Evolutionary conservation across 306 rosid species (phyloP).

Genomic region (Quercus ilex): DNA sequence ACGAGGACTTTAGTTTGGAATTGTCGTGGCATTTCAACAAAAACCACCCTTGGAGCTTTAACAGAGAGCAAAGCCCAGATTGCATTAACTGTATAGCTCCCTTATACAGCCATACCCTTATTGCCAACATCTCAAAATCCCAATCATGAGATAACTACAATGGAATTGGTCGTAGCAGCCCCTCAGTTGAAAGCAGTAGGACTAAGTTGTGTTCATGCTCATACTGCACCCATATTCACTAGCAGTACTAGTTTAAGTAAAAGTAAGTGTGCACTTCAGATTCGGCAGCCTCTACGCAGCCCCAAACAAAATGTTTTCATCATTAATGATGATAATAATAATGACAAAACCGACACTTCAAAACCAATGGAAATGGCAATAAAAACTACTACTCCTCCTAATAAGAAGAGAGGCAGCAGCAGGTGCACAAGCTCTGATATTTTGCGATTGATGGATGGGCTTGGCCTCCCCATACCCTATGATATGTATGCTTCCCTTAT

Average conservation of each 20-base stretch:
- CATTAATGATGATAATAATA: not conserved
- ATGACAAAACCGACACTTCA: not conserved
- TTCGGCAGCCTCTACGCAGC: conserved; percentile 14
- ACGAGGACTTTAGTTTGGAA: too few species aligned
- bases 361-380: conserved; percentile 8
- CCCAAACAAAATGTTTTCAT: conserved; percentile 14
- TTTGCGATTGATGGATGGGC: conserved; percentile 45
- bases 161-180: not conserved
- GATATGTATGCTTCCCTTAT: conserved; percentile 44
- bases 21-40: too few species aligned
- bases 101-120: too few species aligned
- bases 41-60: too few species aligned
- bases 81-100: too few species aligned
- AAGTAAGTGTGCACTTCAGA: not conserved
- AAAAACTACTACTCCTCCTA: too few species aligned
- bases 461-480: conserved; percentile 28
- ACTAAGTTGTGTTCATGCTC: not conserved
- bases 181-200: not conserved
- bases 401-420: conserved; percentile 1
- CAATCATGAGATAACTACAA: too few species aligned
- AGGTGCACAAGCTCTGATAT: conserved; percentile 35
- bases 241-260: not conserved
- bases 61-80: too few species aligned
- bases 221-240: not conserved
- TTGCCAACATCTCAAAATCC: too few species aligned